Conservation (phyloP, 441 rosid species). For the Adansonia madagascariensis region DNA sequence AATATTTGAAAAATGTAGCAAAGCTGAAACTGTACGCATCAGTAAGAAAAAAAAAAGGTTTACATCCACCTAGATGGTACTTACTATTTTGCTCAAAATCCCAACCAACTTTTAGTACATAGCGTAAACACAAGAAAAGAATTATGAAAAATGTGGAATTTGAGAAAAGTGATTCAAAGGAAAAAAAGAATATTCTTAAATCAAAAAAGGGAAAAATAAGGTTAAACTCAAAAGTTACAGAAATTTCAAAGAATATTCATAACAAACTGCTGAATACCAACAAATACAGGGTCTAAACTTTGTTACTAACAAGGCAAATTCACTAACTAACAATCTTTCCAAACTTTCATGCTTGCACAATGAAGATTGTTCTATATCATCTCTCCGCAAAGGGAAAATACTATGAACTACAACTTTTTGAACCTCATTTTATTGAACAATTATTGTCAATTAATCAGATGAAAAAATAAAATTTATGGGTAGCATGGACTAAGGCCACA, state of each 20-base stretch:
- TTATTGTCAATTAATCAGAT: constrained; percentile 1
- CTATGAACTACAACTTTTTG: not conserved
- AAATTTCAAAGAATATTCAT: not conserved
- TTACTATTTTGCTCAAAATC: not conserved
- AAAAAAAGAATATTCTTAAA: not conserved
- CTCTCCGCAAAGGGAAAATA: not conserved
- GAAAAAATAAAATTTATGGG: constrained; percentile 2
- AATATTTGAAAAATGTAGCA: no score
- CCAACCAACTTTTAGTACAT: not conserved
- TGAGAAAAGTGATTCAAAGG: not conserved
- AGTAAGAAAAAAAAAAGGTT: no score
- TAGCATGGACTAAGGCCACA: not conserved
- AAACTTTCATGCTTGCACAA: not conserved
- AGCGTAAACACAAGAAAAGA: not conserved
- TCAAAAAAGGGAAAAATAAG: not conserved
- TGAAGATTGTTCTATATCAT: not conserved
- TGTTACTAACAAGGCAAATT: constrained; percentile 2
- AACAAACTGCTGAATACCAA: not conserved
- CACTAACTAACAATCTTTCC: constrained; percentile 11
- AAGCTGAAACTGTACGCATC: no score
- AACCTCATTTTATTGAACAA: constrained; percentile 11
- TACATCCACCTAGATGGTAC: no score
- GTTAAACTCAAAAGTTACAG: not conserved
- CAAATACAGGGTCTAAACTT: constrained; percentile 5
- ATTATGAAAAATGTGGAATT: constrained; percentile 4